A percentile compares a stretch with the other conserved stretches of the same genome.
Evolutionary conservation across 768 basidiomycete species (phyloP).

Genomic region (Thelephora ganbajun): DNA sequence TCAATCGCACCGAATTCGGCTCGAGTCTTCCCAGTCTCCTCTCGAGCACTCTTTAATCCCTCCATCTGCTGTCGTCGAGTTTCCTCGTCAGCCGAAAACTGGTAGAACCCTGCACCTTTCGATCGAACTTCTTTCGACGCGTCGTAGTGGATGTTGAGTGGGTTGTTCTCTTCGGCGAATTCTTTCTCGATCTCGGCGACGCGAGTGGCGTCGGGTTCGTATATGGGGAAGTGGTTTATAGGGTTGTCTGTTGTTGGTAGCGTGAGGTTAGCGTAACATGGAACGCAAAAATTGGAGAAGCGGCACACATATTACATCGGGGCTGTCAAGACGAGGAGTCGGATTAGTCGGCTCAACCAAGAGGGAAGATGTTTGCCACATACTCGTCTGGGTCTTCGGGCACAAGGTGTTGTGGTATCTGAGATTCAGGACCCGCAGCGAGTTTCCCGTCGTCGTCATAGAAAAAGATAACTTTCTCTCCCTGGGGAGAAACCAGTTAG

Average conservation of each 20-base stretch:
- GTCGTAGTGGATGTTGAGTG: constrained; percentile 70
- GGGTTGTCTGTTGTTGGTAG: constrained; percentile 51
- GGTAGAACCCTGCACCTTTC: constrained; percentile 85
- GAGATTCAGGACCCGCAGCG: not conserved
- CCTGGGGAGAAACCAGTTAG: too few species aligned
- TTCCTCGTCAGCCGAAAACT: constrained; percentile 81
- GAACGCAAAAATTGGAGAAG: not conserved
- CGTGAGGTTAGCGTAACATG: constrained; percentile 1
- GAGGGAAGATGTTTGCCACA: not conserved
- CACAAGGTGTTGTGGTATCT: not conserved
- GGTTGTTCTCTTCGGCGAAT: constrained; percentile 56
- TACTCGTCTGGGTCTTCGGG: constrained; percentile 40
- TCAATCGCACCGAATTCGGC: constrained; percentile 49
- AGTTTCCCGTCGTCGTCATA: too few species aligned
- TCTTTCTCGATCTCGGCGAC: constrained; percentile 61
- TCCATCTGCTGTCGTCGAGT: constrained; percentile 72
- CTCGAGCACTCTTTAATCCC: constrained; percentile 49
- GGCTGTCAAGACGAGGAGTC: constrained; percentile 6
- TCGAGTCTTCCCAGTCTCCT: constrained; percentile 56
- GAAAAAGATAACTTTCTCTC: too few species aligned
- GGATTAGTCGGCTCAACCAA: not conserved
- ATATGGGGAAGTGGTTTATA: constrained; percentile 75
- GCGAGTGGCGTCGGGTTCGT: constrained; percentile 71
- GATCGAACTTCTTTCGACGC: constrained; percentile 70
- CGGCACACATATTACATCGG: constrained; percentile 13